These are phyloP conservation scores for Colletotrichum liriopes DNA, from an alignment of 2,329 filamentous ascomycete species.

Conservation along the genomic window DNA sequence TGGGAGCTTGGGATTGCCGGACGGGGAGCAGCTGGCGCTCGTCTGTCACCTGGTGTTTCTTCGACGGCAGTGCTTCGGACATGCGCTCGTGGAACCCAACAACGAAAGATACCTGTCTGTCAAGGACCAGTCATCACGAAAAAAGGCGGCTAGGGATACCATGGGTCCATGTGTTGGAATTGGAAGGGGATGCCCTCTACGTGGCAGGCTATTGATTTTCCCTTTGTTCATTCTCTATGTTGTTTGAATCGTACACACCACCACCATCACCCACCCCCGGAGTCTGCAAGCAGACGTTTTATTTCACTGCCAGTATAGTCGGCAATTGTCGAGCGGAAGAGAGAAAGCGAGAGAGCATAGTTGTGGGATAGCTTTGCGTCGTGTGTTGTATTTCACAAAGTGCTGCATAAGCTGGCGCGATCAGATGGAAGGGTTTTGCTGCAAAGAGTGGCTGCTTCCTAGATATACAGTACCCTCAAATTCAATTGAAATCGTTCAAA, in stretches of 20 bases:
- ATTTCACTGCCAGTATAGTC: constrained; percentile 37
- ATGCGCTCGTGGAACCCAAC: constrained; percentile 16
- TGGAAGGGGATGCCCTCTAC: constrained; percentile 33
- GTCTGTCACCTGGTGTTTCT: constrained; percentile 33
- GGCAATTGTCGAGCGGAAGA: constrained; percentile 21
- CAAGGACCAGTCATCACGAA: constrained; percentile 37
- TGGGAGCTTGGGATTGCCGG: constrained; percentile 44
- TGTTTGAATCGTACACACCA: constrained; percentile 43
- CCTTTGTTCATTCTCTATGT: constrained; percentile 43
- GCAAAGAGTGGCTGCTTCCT: constrained; percentile 39
- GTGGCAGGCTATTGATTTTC: constrained; percentile 43
- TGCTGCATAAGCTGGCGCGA: constrained; percentile 39
- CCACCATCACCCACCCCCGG: constrained; percentile 1
- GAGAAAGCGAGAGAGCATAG: background rate
- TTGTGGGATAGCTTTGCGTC: constrained; percentile 21
- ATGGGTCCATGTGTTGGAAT: constrained; percentile 39
- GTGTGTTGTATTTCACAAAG: constrained; percentile 35
- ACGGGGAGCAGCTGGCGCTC: constrained; percentile 41
- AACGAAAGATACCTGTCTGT: constrained; percentile 30
- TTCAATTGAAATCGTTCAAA: constrained; percentile 32
- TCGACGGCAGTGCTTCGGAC: constrained; percentile 25
- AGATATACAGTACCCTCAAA: constrained; percentile 39
- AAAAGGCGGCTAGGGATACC: constrained; percentile 40
- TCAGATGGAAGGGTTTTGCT: constrained; percentile 21
- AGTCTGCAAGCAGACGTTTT: constrained; percentile 41